phyloP scores from a whole-genome alignment of 139 green algal genomes.

The Chlamydomonas sp. region DNA sequence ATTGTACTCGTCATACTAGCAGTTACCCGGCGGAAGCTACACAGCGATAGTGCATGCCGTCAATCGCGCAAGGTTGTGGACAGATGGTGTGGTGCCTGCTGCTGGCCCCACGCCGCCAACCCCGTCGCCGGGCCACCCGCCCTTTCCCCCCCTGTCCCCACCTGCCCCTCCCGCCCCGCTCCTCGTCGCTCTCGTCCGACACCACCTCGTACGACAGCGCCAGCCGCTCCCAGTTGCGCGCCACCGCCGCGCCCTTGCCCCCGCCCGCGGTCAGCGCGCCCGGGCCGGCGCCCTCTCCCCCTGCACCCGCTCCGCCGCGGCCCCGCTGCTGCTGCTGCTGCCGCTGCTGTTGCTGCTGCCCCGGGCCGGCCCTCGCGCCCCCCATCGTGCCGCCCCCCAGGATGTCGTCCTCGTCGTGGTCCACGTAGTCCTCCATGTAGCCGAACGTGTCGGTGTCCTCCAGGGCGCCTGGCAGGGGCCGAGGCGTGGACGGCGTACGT shows the following conservation, averaged over 20 bases:
- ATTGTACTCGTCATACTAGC: too few species aligned
- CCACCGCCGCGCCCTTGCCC: neutral
- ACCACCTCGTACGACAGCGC: constrained; percentile 48
- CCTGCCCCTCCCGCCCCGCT: neutral
- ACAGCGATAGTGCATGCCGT: too few species aligned
- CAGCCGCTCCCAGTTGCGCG: constrained; percentile 24
- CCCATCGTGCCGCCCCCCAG: neutral
- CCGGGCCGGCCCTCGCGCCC: neutral
- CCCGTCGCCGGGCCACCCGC: neutral
- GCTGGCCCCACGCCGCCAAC: neutral
- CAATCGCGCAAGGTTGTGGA: too few species aligned
- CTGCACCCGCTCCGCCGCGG: neutral
- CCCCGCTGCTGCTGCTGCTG: neutral
- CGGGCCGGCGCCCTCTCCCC: constrained; percentile 4
- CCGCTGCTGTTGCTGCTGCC: neutral
- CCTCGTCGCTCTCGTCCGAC: constrained; percentile 33
- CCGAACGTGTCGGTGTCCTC: constrained; percentile 51
- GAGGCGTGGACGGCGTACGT: neutral
- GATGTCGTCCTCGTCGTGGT: constrained; percentile 36
- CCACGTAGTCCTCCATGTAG: constrained; percentile 80
- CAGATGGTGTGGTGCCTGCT: too few species aligned
- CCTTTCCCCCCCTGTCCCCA: neutral
- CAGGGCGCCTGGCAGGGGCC: neutral
- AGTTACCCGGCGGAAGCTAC: too few species aligned
- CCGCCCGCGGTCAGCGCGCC: neutral